phyloP scores from a whole-genome alignment of 2,329 filamentous ascomycete genomes.

The Chaetothyriales sp. region DNA sequence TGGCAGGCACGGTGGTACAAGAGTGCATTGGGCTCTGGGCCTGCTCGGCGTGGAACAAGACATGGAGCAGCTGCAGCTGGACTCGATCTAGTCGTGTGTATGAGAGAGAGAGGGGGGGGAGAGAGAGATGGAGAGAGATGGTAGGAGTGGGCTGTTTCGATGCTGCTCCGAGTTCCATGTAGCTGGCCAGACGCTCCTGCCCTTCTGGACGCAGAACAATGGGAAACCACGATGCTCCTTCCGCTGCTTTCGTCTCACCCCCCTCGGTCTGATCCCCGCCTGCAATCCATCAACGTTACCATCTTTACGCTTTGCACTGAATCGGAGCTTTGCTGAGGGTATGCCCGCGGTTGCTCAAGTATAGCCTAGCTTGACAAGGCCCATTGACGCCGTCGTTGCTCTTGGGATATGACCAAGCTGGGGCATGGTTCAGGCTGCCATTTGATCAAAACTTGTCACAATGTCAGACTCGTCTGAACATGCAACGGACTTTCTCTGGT shows the following conservation, averaged over 20 bases:
- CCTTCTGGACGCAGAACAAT: background rate
- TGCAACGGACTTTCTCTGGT: background rate
- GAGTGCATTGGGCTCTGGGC: constrained; percentile 62
- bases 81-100: constrained; percentile 1
- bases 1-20: constrained; percentile 46
- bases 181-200: background rate
- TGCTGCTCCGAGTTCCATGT: no score
- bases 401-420: background rate
- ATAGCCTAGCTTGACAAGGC: background rate
- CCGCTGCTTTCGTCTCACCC: background rate
- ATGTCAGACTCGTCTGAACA: background rate
- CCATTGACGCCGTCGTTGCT: background rate
- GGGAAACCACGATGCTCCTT: background rate
- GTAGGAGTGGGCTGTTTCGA: no score
- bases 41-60: constrained; percentile 65
- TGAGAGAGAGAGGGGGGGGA: no score
- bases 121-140: no score
- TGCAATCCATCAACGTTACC: background rate
- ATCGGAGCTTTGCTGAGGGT: background rate
- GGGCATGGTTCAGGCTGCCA: background rate
- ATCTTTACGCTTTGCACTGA: background rate
- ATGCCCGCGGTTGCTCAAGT: background rate
- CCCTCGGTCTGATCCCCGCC: background rate
- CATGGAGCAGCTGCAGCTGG: constrained; percentile 46
- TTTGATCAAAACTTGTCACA: background rate